Evolutionary conservation across 352 stramenopile species (phyloP), one percentile per base, ranked within the genome.

Genomic region (Pythium phragmitis): DNA sequence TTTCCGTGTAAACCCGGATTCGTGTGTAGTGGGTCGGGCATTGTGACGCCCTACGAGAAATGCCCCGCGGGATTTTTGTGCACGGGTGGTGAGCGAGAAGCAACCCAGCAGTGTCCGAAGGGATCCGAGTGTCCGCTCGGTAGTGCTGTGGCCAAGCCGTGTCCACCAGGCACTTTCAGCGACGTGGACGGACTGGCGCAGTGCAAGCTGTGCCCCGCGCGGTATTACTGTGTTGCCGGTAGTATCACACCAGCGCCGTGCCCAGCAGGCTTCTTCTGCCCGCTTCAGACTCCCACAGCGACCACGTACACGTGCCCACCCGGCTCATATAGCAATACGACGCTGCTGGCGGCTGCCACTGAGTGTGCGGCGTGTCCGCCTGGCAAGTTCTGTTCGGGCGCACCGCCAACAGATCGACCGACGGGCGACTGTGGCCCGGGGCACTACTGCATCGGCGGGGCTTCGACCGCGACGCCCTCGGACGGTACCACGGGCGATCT

Each of bases 361-460:
- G 81, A 91, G 41, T 94, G 83, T 60, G 57, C 61, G 1, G 26
- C 51, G 21, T 94, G 87, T 77, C 75, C 80, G 21, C 65, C 72
- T n/a, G 92, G 91, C 0, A 78, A 79, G 11, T 98, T 91, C 60
- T 98, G 92, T 62, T 86, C 75, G 1, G 84, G 82, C 8, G 58
- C 78, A 2, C 34, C 68, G 23, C 81, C 77, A 14, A 93, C 82
- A 11, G 60, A 79, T 66, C 48, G 41, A 1, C 75, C 80, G 0
- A 91, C 82, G 26, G 87, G 80, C 2, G 57, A 61, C 1, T 97
- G 90, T 55, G 76, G 65, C 7, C 75, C 79, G 3, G 88, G 87
- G 7, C 73, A 85, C 54, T 95, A 82, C 53, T 98, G 93, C 51
- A 53, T 64, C 21, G 69, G 67, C 0, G 77, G 79, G 19, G 72